Evolutionary conservation across 2,329 filamentous ascomycete species (phyloP), one percentile per base, ranked within the genome.

Genomic region (Orbilia blumenaviensis): DNA sequence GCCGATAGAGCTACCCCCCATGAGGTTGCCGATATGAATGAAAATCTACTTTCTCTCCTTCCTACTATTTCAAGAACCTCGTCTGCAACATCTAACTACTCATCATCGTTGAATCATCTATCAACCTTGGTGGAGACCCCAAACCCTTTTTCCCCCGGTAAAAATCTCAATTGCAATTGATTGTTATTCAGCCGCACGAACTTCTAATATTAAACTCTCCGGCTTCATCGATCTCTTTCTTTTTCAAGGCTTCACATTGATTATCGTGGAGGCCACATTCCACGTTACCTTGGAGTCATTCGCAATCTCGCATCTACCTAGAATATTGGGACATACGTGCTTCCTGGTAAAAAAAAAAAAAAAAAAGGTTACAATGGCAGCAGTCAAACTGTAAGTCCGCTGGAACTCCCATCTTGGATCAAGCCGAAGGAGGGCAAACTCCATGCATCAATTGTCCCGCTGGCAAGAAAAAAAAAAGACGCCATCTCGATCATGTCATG

Each of bases 301-400:
- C 38, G 16, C 18, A 44, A 48, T n/a, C 44, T 63, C 23, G 58
- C 36, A 63, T 46, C 32, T 44, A 63, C 44, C 21, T 38, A 34
- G 29, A 16, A 52, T 8, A 27, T 54, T 54, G 48, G 46, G 44
- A 48, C 16, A 64, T 18, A 64, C 10, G 18, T 36, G 18, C 18
- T 38, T 38, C 52, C 12, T n/a, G 10, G 60, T 27, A 42, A 23
- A 25, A 32, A 52, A n/a, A n/a, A n/a, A n/a, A n/a, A n/a, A n/a
- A n/a, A n/a, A n/a, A n/a, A n/a, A n/a, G n/a, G n/a, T n/a, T n/a
- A n/a, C 58, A 60, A 76, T 76, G 72, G 58, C 72, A 8, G 48
- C 62, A 16, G 38, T 54, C 21, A 76, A 69, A 46, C 72, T 76
- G 72, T 76, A 67, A 69, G 72, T 76, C 38, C 7, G 5, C 46